Conservation (phyloP, 768 basidiomycete species). For the Pulveroboletus sp. region DNA sequence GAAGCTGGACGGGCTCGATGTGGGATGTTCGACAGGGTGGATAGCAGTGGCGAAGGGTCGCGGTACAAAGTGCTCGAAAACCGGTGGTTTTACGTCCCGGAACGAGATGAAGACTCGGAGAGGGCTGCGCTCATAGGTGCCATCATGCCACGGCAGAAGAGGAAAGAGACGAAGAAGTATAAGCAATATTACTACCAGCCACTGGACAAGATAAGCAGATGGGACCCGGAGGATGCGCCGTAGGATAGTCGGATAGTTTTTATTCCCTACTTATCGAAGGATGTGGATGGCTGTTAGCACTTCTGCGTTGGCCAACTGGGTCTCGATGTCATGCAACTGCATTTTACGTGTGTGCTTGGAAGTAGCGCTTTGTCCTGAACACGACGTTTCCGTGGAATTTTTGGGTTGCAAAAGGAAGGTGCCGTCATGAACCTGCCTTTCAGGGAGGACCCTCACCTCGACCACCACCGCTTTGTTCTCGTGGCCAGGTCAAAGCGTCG, state of each 20-base stretch:
- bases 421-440: too few species aligned
- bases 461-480: conserved; percentile 18
- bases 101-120: conserved; percentile 65
- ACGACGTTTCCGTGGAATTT: conserved; percentile 8
- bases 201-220: conserved; percentile 64
- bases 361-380: conserved; percentile 1
- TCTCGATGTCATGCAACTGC: not conserved
- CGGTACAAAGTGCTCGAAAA: conserved; percentile 45
- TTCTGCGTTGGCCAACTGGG: too few species aligned
- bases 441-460: not conserved
- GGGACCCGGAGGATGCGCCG: conserved; percentile 68
- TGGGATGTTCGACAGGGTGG: conserved; percentile 71
- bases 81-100: conserved; percentile 75
- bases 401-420: conserved; percentile 6
- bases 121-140: conserved; percentile 62
- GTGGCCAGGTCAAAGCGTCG: conserved; percentile 16
- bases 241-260: conserved; percentile 13
- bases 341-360: conserved; percentile 1
- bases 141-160: conserved; percentile 74
- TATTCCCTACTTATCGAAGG: not conserved
- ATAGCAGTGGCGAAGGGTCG: conserved; percentile 54
- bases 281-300: not conserved
- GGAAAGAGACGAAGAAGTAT: conserved; percentile 76
- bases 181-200: conserved; percentile 84
- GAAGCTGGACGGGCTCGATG: conserved; percentile 40